phyloP scores from a whole-genome alignment of 805 yeast species.

The Candida silvicultrix region DNA sequence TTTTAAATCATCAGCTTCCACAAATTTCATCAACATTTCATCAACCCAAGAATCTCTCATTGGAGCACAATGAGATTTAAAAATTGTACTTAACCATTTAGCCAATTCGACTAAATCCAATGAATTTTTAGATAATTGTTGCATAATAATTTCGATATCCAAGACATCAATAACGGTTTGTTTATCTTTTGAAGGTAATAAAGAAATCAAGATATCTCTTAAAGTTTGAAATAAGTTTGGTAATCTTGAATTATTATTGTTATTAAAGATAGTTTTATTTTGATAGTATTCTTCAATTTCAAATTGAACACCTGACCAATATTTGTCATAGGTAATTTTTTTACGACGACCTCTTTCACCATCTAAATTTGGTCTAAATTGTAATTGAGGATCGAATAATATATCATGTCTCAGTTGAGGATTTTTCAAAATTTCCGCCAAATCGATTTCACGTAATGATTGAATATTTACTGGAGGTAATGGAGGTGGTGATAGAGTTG shows the following conservation, averaged over 20 bases:
- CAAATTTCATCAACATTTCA: conserved; percentile 52
- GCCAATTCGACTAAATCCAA: conserved; percentile 67
- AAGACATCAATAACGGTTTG: conserved; percentile 59
- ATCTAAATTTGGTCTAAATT: conserved; percentile 85
- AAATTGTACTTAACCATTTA: conserved; percentile 66
- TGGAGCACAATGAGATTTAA: conserved; percentile 91
- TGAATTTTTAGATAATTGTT: conserved; percentile 66
- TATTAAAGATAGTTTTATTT: conserved; percentile 20
- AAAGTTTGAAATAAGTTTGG: conserved; percentile 74
- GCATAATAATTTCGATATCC: conserved; percentile 70
- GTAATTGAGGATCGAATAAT: conserved; percentile 84
- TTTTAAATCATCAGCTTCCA: conserved; percentile 29
- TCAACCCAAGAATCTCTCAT: conserved; percentile 90
- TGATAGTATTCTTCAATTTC: conserved; percentile 49
- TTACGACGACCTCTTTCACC: conserved; percentile 86
- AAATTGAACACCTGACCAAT: conserved; percentile 71
- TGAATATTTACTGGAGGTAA: conserved; percentile 82
- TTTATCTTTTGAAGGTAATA: conserved; percentile 75
- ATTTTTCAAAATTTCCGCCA: conserved; percentile 82
- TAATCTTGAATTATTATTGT: conserved; percentile 26
- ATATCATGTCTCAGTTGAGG: conserved; percentile 93
- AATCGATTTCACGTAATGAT: conserved; percentile 77
- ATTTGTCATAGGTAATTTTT: conserved; percentile 67
- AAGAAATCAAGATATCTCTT: conserved; percentile 64
- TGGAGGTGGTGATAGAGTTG: conserved; percentile 32